Percentiles rank a stretch among this genome's conserved stretches.
Evolutionary conservation across 2,329 filamentous ascomycete genomes (phyloP).

Genomic region (Dactylellina leptospora): DNA sequence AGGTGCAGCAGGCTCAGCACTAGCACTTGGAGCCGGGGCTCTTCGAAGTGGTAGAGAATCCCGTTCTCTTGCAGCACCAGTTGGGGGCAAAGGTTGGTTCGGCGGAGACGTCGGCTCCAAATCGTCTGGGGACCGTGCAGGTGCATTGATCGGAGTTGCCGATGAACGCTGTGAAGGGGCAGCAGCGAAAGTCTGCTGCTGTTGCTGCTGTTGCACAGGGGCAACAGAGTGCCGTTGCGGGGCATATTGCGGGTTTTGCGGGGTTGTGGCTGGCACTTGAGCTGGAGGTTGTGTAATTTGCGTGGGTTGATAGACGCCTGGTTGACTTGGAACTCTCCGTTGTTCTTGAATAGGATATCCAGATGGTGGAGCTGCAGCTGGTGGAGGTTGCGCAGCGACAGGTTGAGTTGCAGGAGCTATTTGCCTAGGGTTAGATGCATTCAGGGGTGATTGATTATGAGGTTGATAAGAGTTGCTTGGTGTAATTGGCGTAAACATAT

Average conservation of each 20-base stretch:
- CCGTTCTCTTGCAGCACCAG: constrained; percentile 37
- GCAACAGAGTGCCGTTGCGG: constrained; percentile 32
- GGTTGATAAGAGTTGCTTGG: constrained; percentile 52
- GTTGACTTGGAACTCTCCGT: constrained; percentile 29
- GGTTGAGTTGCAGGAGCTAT: constrained; percentile 26
- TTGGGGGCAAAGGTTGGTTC: constrained; percentile 21
- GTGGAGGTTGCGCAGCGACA: constrained; percentile 4
- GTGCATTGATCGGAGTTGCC: constrained; percentile 9
- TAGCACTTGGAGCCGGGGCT: constrained; percentile 6
- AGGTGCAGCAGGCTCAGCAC: constrained; percentile 25
- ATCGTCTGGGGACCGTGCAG: constrained; percentile 44
- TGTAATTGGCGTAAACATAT: constrained; percentile 50
- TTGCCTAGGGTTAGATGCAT: constrained; percentile 36
- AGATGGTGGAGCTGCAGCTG: constrained; percentile 14
- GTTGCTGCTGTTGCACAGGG: constrained; percentile 20
- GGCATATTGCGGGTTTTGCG: constrained; percentile 40
- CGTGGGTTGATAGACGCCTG: constrained; percentile 32
- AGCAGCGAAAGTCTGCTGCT: constrained; percentile 23
- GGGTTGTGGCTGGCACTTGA: constrained; percentile 20
- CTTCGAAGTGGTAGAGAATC: constrained; percentile 47
- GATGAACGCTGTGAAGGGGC: constrained; percentile 15
- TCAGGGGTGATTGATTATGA: constrained; percentile 43
- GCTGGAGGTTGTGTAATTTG: constrained; percentile 15
- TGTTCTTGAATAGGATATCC: constrained; percentile 48
- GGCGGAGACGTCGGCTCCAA: constrained; percentile 40